Percentiles rank a stretch among this genome's conserved stretches.
Conservation (phyloP, 176 grass and related monocot genomes). For the Paspalum vaginatum region DNA sequence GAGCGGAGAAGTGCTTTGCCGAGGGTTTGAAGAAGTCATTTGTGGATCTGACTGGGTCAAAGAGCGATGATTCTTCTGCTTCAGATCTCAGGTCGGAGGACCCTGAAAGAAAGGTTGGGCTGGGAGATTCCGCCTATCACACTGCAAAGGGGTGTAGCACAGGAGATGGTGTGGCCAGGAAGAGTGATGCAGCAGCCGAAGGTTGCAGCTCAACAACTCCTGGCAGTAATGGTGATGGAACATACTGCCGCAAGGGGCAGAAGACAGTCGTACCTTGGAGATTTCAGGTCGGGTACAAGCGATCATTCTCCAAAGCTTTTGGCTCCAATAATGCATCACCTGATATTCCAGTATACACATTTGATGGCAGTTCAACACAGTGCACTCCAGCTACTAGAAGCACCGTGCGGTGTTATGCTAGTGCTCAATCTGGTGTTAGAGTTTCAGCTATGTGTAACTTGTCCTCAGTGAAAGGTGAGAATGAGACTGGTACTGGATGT, state of each 20-base stretch:
- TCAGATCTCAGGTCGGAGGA: slow-evolving; percentile 14
- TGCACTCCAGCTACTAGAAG: slow-evolving; percentile 50
- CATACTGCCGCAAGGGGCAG: slow-evolving; percentile 37
- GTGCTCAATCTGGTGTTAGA: slow-evolving; percentile 58
- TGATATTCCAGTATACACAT: background rate
- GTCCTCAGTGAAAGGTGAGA: slow-evolving; percentile 38
- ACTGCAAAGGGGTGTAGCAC: background rate
- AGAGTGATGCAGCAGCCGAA: slow-evolving; percentile 15
- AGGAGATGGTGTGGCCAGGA: background rate
- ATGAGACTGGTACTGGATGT: slow-evolving; percentile 4
- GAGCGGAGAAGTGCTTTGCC: background rate
- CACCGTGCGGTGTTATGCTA: slow-evolving; percentile 47
- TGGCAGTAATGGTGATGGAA: background rate
- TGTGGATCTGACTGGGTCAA: background rate
- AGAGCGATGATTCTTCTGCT: slow-evolving; percentile 37
- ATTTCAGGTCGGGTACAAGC: slow-evolving; percentile 66
- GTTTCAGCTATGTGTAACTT: slow-evolving; percentile 52
- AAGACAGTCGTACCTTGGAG: slow-evolving; percentile 76
- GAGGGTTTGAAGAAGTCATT: slow-evolving; percentile 7
- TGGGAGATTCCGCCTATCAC: background rate
- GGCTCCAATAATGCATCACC: background rate
- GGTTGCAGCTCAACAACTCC: slow-evolving; percentile 24
- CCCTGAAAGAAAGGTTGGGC: background rate
- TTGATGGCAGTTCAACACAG: slow-evolving; percentile 32
- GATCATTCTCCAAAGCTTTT: slow-evolving; percentile 57